These are phyloP conservation scores for Sugiyamaella japonica DNA, from an alignment of 1,139 yeast genomes.

Conservation along the genomic window DNA sequence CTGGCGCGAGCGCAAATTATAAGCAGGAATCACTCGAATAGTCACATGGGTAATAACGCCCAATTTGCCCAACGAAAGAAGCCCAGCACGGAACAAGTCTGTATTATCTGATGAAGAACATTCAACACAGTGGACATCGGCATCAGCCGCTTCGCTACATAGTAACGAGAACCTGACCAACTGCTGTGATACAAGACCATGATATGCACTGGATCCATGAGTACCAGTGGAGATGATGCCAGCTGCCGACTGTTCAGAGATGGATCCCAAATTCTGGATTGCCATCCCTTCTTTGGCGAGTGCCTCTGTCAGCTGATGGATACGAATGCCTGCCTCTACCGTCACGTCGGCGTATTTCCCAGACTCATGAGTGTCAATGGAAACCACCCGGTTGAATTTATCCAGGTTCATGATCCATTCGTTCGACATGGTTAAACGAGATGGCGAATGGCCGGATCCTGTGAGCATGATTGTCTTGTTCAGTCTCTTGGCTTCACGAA, in stretches of 20 bases:
- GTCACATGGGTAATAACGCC: slow-evolving; percentile 92
- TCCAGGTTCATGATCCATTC: slow-evolving; percentile 92
- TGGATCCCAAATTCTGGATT: slow-evolving; percentile 89
- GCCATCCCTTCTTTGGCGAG: slow-evolving; percentile 69
- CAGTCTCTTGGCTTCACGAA: slow-evolving; percentile 59
- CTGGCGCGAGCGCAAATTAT: slow-evolving; percentile 76
- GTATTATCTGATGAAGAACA: slow-evolving; percentile 70
- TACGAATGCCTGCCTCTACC: slow-evolving; percentile 87
- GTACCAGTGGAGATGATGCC: slow-evolving; percentile 96
- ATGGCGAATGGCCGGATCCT: slow-evolving; percentile 96
- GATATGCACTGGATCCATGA: slow-evolving; percentile 92
- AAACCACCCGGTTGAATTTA: slow-evolving; percentile 54
- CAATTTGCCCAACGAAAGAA: slow-evolving; percentile 84
- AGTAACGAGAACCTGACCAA: slow-evolving; percentile 68
- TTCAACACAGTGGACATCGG: slow-evolving; percentile 55
- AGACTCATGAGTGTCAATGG: slow-evolving; percentile 43
- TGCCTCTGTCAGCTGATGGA: slow-evolving; percentile 72
- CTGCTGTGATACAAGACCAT: slow-evolving; percentile 87
- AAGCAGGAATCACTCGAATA: slow-evolving; percentile 77
- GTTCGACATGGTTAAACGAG: slow-evolving; percentile 80
- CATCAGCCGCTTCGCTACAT: slow-evolving; percentile 45
- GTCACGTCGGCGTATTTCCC: slow-evolving; percentile 83
- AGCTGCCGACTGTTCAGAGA: slow-evolving; percentile 89
- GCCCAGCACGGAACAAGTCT: slow-evolving; percentile 78
- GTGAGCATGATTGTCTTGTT: slow-evolving; percentile 76